Evolutionary conservation across 2,329 filamentous ascomycete species (phyloP), one percentile per base, ranked within the genome.

Genomic region (Clathrospora elynae): DNA sequence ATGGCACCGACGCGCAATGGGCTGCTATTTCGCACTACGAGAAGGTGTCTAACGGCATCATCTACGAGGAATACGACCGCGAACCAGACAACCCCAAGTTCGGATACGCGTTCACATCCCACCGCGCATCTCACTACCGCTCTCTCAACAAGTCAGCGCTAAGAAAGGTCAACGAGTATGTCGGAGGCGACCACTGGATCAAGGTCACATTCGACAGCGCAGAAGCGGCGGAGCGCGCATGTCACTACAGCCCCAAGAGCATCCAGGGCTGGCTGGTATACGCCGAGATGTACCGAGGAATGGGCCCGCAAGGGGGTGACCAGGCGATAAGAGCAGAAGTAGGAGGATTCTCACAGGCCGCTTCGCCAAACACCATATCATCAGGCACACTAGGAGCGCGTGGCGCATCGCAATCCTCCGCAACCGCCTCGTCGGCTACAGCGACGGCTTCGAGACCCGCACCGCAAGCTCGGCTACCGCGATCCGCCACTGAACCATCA

Each of bases 51-150:
- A 71, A 73, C 20, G 91, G 91, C 17, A 75, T 83, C 51, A 89
- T 96, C 66, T 91, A 91, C 71, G 92, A 97, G 73, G 91, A 96
- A 72, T 97, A 97, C 71, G 84, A 90, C 6, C 85, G 92, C 50
- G 85, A 88, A 52, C 86, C 92, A n/a, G 87, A 88, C 2, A 78
- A 83, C 42, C 79, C 84, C 50, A 81, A 86, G 44, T 92, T 87
- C 74, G 87, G 74, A n/a, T 73, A 88, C 64, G 81, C 85, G 1
- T 83, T 91, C 55, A 81, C 88, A 51, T 85, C 90, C 58, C 82
- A 87, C 35, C 54, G 60, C 10, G 84, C 87, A 7, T 81, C 86
- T 6, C 84, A 86, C 33, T 82, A 84, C 44, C 79, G 81, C 36
- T 80, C 81, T 7, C 73, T 96, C 37, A 87, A 85, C 2, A 73